Percentiles rank a stretch among this genome's conserved stretches.
Conservation (phyloP, 768 basidiomycete genomes). For the Rubroboletus satanas region DNA sequence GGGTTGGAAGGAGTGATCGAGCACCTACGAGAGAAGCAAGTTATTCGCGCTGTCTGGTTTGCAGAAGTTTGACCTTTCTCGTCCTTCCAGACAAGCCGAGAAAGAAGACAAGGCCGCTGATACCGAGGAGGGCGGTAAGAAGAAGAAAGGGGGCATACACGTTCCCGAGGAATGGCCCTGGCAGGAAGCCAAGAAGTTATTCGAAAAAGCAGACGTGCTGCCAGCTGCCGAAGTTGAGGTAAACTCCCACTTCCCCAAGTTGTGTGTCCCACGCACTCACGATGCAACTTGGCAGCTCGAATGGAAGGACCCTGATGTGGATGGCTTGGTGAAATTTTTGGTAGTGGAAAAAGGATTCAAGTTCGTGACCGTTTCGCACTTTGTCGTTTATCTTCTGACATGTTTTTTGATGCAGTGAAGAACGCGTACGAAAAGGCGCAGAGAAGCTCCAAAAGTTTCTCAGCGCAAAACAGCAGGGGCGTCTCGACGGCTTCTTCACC, state of each 20-base stretch:
- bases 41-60: not conserved
- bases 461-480: slow-evolving; percentile 90
- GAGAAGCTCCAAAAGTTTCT: slow-evolving; percentile 88
- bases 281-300: slow-evolving; percentile 57
- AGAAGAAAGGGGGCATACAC: slow-evolving; percentile 68
- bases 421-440: slow-evolving; percentile 91
- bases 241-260: slow-evolving; percentile 5
- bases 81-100: slow-evolving; percentile 27
- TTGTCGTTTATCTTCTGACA: not conserved
- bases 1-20: slow-evolving; percentile 68
- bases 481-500: slow-evolving; percentile 93
- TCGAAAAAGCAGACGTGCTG: slow-evolving; percentile 84
- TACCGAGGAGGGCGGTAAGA: slow-evolving; percentile 37
- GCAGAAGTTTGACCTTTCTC: not conserved
- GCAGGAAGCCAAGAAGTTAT: slow-evolving; percentile 90
- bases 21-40: slow-evolving; percentile 75
- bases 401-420: slow-evolving; percentile 59
- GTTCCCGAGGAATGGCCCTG: slow-evolving; percentile 97
- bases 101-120: slow-evolving; percentile 45
- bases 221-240: slow-evolving; percentile 87
- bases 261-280: not conserved
- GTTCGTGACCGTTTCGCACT: slow-evolving; percentile 37
- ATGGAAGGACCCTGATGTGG: slow-evolving; percentile 90
- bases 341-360: slow-evolving; percentile 97
- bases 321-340: slow-evolving; percentile 90